Percentiles rank a stretch among this genome's conserved stretches.
phyloP scores from a whole-genome alignment of 2,329 filamentous ascomycete genomes.

The Paecilomyces variotii region DNA sequence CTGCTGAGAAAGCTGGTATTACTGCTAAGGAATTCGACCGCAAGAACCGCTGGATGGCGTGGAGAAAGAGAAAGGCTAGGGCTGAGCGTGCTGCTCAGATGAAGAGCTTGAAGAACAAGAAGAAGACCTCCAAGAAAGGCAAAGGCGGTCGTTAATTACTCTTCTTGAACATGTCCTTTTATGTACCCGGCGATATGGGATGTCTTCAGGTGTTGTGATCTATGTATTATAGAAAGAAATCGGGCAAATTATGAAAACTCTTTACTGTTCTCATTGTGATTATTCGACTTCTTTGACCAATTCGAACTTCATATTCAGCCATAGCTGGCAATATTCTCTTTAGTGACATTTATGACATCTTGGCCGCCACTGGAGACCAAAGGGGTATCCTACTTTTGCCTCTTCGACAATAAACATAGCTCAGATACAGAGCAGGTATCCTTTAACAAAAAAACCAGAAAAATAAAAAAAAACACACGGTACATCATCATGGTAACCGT shows the following conservation, averaged over 20 bases:
- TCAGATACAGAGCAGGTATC: not conserved
- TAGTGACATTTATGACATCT: not conserved
- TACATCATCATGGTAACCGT: not conserved
- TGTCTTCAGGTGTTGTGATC: constrained; percentile 16
- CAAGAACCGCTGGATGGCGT: constrained; percentile 56
- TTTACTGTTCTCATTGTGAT: not conserved
- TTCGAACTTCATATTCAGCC: not conserved
- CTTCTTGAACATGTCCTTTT: constrained; percentile 6
- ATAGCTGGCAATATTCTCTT: not conserved
- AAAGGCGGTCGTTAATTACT: constrained; percentile 19
- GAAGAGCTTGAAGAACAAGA: constrained; percentile 45
- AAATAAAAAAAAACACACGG: not conserved
- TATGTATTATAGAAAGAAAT: constrained; percentile 26
- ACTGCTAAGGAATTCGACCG: constrained; percentile 49
- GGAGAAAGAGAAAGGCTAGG: constrained; percentile 51
- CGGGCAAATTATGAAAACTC: not conserved
- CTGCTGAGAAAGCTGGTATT: constrained; percentile 52
- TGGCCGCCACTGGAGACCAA: not conserved
- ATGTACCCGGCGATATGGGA: constrained; percentile 18
- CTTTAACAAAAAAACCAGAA: not conserved
- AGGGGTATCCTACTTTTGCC: not conserved
- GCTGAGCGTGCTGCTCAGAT: constrained; percentile 45
- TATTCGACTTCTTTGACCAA: constrained; percentile 2
- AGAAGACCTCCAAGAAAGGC: constrained; percentile 31
- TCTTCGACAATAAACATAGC: not conserved